A percentile compares a stretch with the other conserved stretches of the same genome.
Conservation (phyloP, 768 basidiomycete species). For the Boletus sp. region DNA sequence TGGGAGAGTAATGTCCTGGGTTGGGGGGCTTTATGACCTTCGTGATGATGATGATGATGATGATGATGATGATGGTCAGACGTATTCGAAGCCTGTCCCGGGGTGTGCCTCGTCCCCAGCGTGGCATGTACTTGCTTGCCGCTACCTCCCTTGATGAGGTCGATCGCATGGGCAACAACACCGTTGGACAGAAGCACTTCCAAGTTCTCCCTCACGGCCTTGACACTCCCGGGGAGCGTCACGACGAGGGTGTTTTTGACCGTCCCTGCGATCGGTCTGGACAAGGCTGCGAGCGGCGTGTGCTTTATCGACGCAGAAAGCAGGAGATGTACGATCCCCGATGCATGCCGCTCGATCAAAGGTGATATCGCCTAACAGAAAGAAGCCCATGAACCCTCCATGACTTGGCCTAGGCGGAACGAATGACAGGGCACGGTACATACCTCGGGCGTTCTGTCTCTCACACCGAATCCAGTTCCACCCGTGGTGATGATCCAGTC, state of each 20-base stretch:
- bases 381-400: background rate
- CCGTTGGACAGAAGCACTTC: conserved; percentile 56
- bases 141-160: conserved; percentile 66
- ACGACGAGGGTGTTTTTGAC: conserved; percentile 64
- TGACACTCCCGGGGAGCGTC: conserved; percentile 83
- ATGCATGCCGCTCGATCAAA: conserved; percentile 62
- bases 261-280: conserved; percentile 80
- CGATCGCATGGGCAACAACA: conserved; percentile 68
- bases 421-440: background rate
- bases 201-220: conserved; percentile 80
- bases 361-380: conserved; percentile 53
- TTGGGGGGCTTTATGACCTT: conserved; percentile 46
- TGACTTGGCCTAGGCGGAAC: background rate
- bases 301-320: conserved; percentile 65
- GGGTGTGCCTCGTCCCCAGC: conserved; percentile 38
- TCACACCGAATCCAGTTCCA: conserved; percentile 81
- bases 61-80: conserved; percentile 25
- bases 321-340: conserved; percentile 76
- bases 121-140: conserved; percentile 57
- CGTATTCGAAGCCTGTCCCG: conserved; percentile 10
- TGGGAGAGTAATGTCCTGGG: conserved; percentile 62
- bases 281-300: conserved; percentile 79
- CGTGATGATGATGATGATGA: conserved; percentile 40
- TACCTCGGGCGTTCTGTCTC: conserved; percentile 86
- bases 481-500: conserved; percentile 84